Percentiles rank a stretch among this genome's conserved stretches.
Evolutionary conservation across 139 green algal genomes (phyloP).

Genomic region (Coelastrella sp.): DNA sequence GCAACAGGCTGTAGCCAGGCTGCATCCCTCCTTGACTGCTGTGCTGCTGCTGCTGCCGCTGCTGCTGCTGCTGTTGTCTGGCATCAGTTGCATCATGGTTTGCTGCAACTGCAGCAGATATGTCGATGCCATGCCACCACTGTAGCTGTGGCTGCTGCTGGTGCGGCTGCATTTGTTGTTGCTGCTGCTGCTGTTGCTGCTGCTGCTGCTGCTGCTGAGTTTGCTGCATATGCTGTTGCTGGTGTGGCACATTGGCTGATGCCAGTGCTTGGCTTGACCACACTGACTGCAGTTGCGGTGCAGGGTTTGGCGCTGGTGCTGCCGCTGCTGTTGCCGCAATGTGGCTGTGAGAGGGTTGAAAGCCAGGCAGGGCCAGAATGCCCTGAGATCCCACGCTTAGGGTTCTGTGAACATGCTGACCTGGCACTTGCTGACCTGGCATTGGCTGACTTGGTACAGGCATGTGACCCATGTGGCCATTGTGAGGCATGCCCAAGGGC

Average conservation of each 20-base stretch:
- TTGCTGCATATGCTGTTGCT: background rate
- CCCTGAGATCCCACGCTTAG: background rate
- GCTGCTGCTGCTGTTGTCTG: background rate
- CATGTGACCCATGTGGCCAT: background rate
- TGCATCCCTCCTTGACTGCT: background rate
- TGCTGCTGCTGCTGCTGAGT: background rate
- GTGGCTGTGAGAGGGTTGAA: background rate
- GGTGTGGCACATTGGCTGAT: background rate
- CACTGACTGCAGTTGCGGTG: background rate
- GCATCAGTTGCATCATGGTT: background rate
- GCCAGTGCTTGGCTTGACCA: too few relatives aligned
- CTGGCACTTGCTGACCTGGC: background rate
- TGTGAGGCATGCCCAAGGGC: background rate
- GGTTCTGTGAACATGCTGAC: background rate
- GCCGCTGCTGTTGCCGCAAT: background rate
- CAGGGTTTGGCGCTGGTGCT: background rate
- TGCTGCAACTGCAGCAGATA: background rate
- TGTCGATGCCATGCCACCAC: background rate
- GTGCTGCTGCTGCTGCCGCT: background rate
- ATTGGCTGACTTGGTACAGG: background rate
- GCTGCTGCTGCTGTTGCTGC: constrained; percentile 7
- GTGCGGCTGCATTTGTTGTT: background rate
- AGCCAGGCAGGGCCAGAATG: background rate
- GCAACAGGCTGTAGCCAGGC: background rate
- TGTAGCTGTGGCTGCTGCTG: background rate